phyloP scores from a whole-genome alignment of 179 eudicot species.

The Sideroxylon spinosum region DNA sequence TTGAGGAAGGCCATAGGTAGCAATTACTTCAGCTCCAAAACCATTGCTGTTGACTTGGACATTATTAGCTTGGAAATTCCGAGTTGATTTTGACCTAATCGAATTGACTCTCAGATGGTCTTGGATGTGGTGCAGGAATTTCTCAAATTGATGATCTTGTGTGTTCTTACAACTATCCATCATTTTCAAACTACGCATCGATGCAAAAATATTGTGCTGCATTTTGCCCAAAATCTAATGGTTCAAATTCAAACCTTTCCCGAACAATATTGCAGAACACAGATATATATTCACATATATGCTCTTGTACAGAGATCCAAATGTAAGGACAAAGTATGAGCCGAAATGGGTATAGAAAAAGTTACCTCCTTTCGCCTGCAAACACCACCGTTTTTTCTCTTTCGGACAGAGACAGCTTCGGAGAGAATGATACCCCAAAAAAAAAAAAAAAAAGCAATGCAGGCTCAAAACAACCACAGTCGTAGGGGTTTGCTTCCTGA shows the following conservation, averaged over 20 bases:
- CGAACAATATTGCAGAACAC: not conserved
- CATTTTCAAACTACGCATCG: slow-evolving; percentile 77
- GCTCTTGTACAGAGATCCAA: slow-evolving; percentile 9
- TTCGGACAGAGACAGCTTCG: not conserved
- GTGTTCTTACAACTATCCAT: slow-evolving; percentile 66
- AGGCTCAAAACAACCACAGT: slow-evolving; percentile 2
- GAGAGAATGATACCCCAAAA: not conserved
- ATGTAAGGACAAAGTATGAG: not conserved
- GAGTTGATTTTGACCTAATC: slow-evolving; percentile 45
- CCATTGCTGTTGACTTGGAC: slow-evolving; percentile 17
- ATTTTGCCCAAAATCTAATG: slow-evolving; percentile 24
- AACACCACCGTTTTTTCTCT: slow-evolving; percentile 25
- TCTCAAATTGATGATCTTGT: slow-evolving; percentile 60
- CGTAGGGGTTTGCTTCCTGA: not conserved
- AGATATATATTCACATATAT: not conserved
- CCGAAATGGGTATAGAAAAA: slow-evolving; percentile 7
- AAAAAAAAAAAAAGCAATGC: slow-evolving; percentile 16
- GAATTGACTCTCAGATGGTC: slow-evolving; percentile 72
- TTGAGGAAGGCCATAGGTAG: slow-evolving; percentile 44
- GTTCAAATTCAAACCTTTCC: slow-evolving; percentile 10
- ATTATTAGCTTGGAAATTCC: slow-evolving; percentile 34
- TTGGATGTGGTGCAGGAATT: slow-evolving; percentile 51
- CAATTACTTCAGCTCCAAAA: slow-evolving; percentile 35
- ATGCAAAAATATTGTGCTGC: slow-evolving; percentile 68
- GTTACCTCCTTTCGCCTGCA: slow-evolving; percentile 20